Evolutionary conservation across 2,329 filamentous ascomycete genomes (phyloP).

Genomic region (Aspergillus sp.): DNA sequence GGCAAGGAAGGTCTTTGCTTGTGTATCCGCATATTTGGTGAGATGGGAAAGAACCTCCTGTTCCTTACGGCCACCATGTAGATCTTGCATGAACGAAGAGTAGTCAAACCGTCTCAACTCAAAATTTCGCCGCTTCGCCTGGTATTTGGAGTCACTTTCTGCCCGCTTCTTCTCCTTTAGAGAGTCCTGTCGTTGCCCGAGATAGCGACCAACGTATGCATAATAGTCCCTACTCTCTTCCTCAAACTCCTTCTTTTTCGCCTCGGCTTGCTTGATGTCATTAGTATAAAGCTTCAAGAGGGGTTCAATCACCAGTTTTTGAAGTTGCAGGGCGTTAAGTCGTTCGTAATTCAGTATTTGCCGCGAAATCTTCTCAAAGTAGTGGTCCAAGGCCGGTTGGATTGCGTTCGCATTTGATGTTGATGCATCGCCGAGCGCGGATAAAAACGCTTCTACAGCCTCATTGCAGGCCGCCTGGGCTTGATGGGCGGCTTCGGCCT

Average conservation of each 20-base stretch:
- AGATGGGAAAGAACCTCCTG: slow-evolving; percentile 94
- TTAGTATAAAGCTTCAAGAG: slow-evolving; percentile 87
- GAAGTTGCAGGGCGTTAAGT: slow-evolving; percentile 78
- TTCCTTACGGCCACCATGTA: slow-evolving; percentile 98
- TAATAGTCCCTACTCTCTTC: slow-evolving; percentile 99
- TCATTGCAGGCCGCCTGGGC: slow-evolving; percentile 85
- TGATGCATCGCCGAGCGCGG: slow-evolving; percentile 82
- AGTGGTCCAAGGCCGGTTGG: slow-evolving; percentile 95
- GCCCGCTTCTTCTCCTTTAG: slow-evolving; percentile 95
- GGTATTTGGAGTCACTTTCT: slow-evolving; percentile 95
- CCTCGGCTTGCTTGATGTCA: slow-evolving; percentile 96
- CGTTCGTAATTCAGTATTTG: slow-evolving; percentile 87
- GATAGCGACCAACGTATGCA: slow-evolving; percentile 87
- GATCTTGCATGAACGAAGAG: slow-evolving; percentile 97
- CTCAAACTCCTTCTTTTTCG: slow-evolving; percentile 96
- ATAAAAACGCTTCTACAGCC: slow-evolving; percentile 77
- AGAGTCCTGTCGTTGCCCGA: slow-evolving; percentile 94
- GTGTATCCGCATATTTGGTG: slow-evolving; percentile 88
- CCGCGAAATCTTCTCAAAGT: slow-evolving; percentile 93
- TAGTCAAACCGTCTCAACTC: slow-evolving; percentile 98
- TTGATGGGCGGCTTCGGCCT: slow-evolving; percentile 81
- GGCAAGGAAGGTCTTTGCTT: slow-evolving; percentile 77
- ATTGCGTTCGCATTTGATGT: slow-evolving; percentile 92
- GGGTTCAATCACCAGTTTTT: slow-evolving; percentile 93
- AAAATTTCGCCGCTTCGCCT: slow-evolving; percentile 88